Base-by-base conservation (phyloP, 495 filamentous ascomycete genomes). In the Aspergillus indologenus region DNA sequence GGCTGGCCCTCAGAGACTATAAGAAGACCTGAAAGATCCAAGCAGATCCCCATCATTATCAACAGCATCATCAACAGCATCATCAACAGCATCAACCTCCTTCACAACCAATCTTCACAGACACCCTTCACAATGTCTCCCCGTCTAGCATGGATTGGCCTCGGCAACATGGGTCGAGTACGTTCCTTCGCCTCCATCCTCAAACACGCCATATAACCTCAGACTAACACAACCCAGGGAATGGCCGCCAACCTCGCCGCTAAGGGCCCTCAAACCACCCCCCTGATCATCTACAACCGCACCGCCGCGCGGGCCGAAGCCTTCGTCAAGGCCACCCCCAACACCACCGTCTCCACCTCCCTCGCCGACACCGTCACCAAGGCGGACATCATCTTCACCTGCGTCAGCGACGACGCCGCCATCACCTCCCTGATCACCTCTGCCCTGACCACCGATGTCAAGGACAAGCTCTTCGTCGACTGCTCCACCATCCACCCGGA, bases 81-180 rank as follows among this genome's bases (percentile, higher is more conserved):
- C n/a, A n/a, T n/a, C n/a, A n/a, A n/a, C n/a, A n/a, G n/a, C n/a
- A n/a, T n/a, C n/a, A n/a, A n/a, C n/a, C n/a, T n/a, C n/a, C 26
- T 29, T 9, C 26, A 29, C 26, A 3, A 29, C 4, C 26, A 29
- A 29, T 3, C 26, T 29, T 4, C 26, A 29, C 26, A 29, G 4
- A 29, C 4, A 52, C 8, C 49, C 12, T 19, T 9, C 49, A 52
- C n/a, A 56, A 56, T 56, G 43, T 29, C 52, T 46, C 20, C 45
- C 19, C 20, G 46, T 9, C n/a, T 44, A 21, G 53, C 34, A 17
- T 52, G 49, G 49, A 85, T 90, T 53, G 89, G 89, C 40, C 72
- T 92, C 29, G 89, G 89, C 0, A 92, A 92, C 68, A 91, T 91
- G 87, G 89, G 89, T 47, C 75, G 86, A 60, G 87, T 56, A 56